phyloP scores from a whole-genome alignment of 192 early-diverging fungal species.

The Dissophora ornata region DNA sequence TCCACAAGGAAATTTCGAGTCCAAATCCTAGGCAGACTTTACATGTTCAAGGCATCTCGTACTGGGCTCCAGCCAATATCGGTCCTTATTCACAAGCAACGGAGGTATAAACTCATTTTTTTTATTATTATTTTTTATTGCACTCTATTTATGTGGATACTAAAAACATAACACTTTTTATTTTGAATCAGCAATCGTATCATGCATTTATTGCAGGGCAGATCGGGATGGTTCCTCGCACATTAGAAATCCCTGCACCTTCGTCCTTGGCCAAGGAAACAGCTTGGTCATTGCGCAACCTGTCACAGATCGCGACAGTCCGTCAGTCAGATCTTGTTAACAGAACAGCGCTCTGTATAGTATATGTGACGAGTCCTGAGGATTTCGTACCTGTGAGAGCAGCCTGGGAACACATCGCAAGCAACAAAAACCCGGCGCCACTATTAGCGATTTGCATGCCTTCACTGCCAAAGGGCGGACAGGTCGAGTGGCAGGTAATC shows the following conservation, averaged over 20 bases:
- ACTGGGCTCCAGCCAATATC: conserved; percentile 92
- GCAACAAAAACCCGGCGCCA: conserved; percentile 47
- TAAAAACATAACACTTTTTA: background rate
- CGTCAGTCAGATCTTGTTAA: conserved; percentile 45
- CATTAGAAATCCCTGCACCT: conserved; percentile 65
- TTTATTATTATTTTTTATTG: background rate
- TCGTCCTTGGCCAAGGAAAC: conserved; percentile 60
- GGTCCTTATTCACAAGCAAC: conserved; percentile 85
- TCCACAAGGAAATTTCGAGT: conserved; percentile 15
- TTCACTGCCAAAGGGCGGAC: conserved; percentile 66
- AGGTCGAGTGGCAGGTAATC: conserved; percentile 76
- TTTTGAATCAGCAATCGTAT: conserved; percentile 55
- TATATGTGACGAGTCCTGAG: conserved; percentile 63
- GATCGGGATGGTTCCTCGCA: conserved; percentile 78
- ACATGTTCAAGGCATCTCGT: conserved; percentile 88
- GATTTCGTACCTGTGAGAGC: conserved; percentile 36
- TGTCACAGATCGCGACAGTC: conserved; percentile 61
- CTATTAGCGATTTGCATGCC: conserved; percentile 67
- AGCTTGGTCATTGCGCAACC: conserved; percentile 64
- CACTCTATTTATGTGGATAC: background rate
- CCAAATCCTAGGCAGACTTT: conserved; percentile 61
- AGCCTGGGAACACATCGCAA: conserved; percentile 35
- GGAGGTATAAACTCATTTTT: conserved; percentile 52
- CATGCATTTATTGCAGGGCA: conserved; percentile 82
- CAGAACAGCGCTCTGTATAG: conserved; percentile 63